Base-by-base conservation (phyloP, 805 yeast genomes). In the Wickerhamomyces hampshirensis region DNA sequence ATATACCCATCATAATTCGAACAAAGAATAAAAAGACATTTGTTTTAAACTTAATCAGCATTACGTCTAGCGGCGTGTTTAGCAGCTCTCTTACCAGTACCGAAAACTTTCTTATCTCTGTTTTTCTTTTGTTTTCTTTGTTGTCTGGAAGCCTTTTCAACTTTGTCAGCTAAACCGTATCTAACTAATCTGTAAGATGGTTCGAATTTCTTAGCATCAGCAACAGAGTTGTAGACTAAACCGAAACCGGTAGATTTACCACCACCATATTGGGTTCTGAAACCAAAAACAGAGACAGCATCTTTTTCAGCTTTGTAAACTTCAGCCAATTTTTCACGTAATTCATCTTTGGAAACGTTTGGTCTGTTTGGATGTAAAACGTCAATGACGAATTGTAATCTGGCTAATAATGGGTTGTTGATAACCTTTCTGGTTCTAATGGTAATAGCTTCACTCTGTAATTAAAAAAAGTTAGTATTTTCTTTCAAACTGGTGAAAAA, bases 81-180 rank as follows among this genome's bases (percentile, higher is more conserved):
- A 72, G 95, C 94, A 72, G 81, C 84, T 71, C 85, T 80, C 70
- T 78, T 83, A 66, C 89, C 95, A 63, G 98, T 93, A 83, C 99
- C 99, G 66, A 91, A 88, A 83, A 86, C 71, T 85, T 93, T 93
- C 88, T 84, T 82, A 66, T 84, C 96, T 80, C 97, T 88, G 95
- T 93, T 93, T 89, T 93, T 91, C 88, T 84, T 87, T 80, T 91
- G 98, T 76, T 93, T 93, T 82, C 98, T 87, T 80, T 93, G 98
- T 79, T 89, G 96, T 88, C 98, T 89, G 62, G 97, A 87, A 62
- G 96, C 77, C 80, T 87, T 88, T 74, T 91, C 97, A 64, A 83
- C 89, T 82, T 86, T 88, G 60, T 75, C 76, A 66, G 95, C 97
- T 68, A 89, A 80, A 65, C 98, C 98, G 80, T 86, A 84, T 84